Base-by-base conservation (phyloP, 1,284 basidiomycete species). In the Papiliotrema fonsecae region DNA sequence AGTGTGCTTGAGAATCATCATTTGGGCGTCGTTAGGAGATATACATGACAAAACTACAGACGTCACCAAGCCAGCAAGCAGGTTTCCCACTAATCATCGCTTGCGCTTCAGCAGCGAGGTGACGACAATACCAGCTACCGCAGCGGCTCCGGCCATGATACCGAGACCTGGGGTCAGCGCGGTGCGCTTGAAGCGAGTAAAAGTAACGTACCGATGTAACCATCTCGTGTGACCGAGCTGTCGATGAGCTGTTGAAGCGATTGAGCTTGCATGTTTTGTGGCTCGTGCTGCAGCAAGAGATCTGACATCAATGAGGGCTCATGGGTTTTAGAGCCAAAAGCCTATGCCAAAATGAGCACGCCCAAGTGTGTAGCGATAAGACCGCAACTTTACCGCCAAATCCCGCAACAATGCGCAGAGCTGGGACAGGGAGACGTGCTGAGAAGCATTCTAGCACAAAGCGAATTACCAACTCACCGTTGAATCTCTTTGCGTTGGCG, bases 401-500 rank as follows among this genome's bases (percentile, higher is more conserved):
- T n/a, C n/a, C n/a, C n/a, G n/a, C n/a, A n/a, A n/a, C n/a, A n/a
- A n/a, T n/a, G n/a, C n/a, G n/a, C n/a, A n/a, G n/a, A n/a, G n/a
- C 30, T 31, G 30, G 16, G 9, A 9, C 30, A 31, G 16, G 30
- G 30, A 10, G 10, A 16, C 30, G 9, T 31, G 30, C 9, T 31
- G 10, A 16, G 10, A 9, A 31, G 16, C 30, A 31, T 31, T 16
- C 30, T 10, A 31, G 30, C 30, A 31, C 30, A 16, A 31, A 31
- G 30, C 30, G 30, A 9, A 9, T 16, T 16, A 31, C 46, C 31
- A 26, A 67, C 85, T 55, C 45, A 96, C 92, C 84, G 70, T 97
- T 97, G 74, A 97, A 98, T 55, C 83, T 85, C 73, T 82, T 85
- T 2, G 93, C 91, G 69, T 97, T 90, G 32, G 88, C 87, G 69